Evolutionary conservation across 345 rosid genomes (phyloP), one percentile per base, ranked within the genome.

Genomic region (Arabis alpina): DNA sequence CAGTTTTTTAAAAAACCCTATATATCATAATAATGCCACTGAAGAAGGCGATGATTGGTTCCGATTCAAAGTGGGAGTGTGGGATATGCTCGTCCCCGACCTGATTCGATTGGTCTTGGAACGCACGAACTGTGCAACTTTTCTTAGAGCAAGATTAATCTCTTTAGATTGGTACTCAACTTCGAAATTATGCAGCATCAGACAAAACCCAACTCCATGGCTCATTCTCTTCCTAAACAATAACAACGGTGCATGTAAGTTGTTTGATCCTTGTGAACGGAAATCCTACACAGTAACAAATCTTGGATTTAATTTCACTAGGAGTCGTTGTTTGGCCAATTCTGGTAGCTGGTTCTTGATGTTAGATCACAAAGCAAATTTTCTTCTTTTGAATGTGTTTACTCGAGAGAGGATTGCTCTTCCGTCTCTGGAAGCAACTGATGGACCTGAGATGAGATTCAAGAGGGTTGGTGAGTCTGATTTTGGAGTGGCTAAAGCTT

Each of bases 341-440:
- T 51, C 6, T 16, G 42, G 54, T 63, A 48, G 45, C 15, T 63
- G 68, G 68, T 63, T 63, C 10, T 14, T 64, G 23, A 39, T 64
- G 59, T 14, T 37, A 39, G 39, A 51, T 39, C 10, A 28, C 37
- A 19, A 4, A 32, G 11, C 41, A 3, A 5, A 51, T 8, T 49
- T 64, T 12, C 28, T 12, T 34, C 45, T 64, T 23, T 11, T 48
- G 13, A 63, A 63, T 36, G 11, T 34, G 45, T 36, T 63, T 36
- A 63, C 44, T 63, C 45, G 56, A 34, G 34, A 63, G 45, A 34
- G 19, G 45, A 41, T 59, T 13, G 32, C 10, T 23, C 48, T 59
- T 27, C 64, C 49, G 19, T 59, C 23, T 59, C 0, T 41, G 36
- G 62, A 39, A 37, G 5, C 62, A 19, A 19, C 4, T 11, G n/a